phyloP scores from a whole-genome alignment of 1,284 basidiomycete species.

The Austropuccinia psidii region DNA sequence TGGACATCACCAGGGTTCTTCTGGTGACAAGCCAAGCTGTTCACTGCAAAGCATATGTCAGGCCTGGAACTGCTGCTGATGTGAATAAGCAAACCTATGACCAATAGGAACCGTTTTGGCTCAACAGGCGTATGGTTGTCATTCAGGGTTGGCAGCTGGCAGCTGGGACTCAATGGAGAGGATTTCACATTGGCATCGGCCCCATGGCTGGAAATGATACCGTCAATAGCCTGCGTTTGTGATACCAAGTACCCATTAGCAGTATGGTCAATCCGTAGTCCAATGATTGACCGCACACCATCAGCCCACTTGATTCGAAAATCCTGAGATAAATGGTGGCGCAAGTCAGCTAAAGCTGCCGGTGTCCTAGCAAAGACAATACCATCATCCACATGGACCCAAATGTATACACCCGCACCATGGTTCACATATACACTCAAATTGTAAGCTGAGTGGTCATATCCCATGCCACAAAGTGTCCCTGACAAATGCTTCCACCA shows the following conservation, averaged over 20 bases:
- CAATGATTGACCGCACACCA: not conserved
- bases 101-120: not conserved
- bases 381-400: constrained; percentile 22
- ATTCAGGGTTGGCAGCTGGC: not conserved
- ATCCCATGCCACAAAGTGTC: not conserved
- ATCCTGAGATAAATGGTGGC: not conserved
- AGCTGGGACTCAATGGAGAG: not conserved
- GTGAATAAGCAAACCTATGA: not conserved
- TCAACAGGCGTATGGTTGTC: not conserved
- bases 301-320: not conserved
- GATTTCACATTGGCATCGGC: no score
- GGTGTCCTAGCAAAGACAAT: not conserved
- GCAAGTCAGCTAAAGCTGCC: not conserved
- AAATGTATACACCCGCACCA: not conserved
- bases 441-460: not conserved
- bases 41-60: not conserved
- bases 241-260: not conserved
- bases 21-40: not conserved
- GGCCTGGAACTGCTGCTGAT: not conserved
- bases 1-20: not conserved
- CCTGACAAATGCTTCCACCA: constrained; percentile 8
- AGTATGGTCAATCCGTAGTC: not conserved
- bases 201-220: not conserved
- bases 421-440: not conserved
- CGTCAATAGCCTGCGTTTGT: not conserved